Base-by-base conservation (phyloP, 2,329 filamentous ascomycete species). In the Phialophora expanda region DNA sequence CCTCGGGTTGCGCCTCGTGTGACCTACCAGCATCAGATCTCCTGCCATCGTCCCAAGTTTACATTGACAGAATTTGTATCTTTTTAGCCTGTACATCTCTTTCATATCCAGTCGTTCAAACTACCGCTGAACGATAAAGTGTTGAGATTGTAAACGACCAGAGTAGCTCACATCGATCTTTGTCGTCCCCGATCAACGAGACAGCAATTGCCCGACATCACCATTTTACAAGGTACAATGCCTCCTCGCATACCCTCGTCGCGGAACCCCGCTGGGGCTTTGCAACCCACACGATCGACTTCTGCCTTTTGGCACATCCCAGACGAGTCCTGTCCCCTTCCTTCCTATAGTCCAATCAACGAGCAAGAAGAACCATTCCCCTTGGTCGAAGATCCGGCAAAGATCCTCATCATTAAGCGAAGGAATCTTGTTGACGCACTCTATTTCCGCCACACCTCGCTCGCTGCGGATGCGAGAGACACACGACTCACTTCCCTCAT, bases 341-440 rank as follows among this genome's bases (percentile, higher is more conserved):
- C 20, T 22, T 2, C 14, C 4, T 41, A 1, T 12, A 41, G 2
- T 20, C 7, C 26, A 11, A 24, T 30, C 26, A 20, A 50, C 20
- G 38, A 59, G 11, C 22, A 34, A 20, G 17, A 32, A 26, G 56
- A 48, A 8, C 56, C 41, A 6, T 59, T 59, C 44, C 56, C 9
- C 44, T 7, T 14, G n/a, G 22, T 59, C 24, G 11, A 53, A 22
- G 58, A 53, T 12, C 48, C 44, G 14, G 30, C 30, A 12, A 51
- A 61, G 24, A 24, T 30, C 22, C 58, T 61, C 28, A 61, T 61
- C n/a, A 44, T 44, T 11, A 11, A 38, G 32, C 46, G 58, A 53
- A 53, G 5, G 4, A 20, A 38, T 1, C 58, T 61, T 11, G 11
- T 61, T 11, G 58, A 61, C 28, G 11, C 41, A 8, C 28, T 60